Evolutionary conservation across 2,329 filamentous ascomycete genomes (phyloP), one percentile per base, ranked within the genome.

Genomic region (Colletotrichum australisinense): DNA sequence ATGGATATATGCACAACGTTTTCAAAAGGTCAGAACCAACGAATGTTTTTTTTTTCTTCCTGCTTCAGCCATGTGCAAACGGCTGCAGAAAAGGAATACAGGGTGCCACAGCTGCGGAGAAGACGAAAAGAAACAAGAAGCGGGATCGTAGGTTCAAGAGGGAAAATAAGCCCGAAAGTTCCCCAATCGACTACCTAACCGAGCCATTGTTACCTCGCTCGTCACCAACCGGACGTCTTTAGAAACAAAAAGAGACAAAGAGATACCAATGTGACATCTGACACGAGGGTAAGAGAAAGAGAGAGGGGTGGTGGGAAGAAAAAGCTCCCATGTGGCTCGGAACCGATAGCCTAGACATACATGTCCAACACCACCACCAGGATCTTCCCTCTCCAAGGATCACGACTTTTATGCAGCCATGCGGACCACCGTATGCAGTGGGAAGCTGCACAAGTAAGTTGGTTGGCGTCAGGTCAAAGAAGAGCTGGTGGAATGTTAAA

Each of bases 221-320:
- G 9, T 22, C 42, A 53, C 46, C 46, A n/a, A 35, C 62, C 30
- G n/a, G 62, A 55, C 9, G 14, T 28, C 42, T 64, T 32, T n/a
- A 9, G 32, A 28, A 57, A 24, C 35, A 56, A 49, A 26, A 46
- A 38, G 38, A 35, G 49, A 4, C 30, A 59, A 52, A 42, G 24
- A 24, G 63, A 55, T 55, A 22, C 56, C 28, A 55, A 56, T 56
- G 59, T 64, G 53, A 69, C 55, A 73, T 69, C 59, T 72, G 66
- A 72, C 46, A n/a, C n/a, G 19, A 28, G 12, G 7, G 12, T 4
- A 26, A 26, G 9, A 32, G 30, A 32, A 16, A 42, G 30, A 32
- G 38, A 42, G 38, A 42, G 38, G 38, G 32, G 32, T 5, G 16
- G 38, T 42, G 22, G 35, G 14, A 14, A 1, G 28, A 57, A 26